phyloP scores from a whole-genome alignment of 1,284 basidiomycete species.

The Ganoderma boninense region DNA sequence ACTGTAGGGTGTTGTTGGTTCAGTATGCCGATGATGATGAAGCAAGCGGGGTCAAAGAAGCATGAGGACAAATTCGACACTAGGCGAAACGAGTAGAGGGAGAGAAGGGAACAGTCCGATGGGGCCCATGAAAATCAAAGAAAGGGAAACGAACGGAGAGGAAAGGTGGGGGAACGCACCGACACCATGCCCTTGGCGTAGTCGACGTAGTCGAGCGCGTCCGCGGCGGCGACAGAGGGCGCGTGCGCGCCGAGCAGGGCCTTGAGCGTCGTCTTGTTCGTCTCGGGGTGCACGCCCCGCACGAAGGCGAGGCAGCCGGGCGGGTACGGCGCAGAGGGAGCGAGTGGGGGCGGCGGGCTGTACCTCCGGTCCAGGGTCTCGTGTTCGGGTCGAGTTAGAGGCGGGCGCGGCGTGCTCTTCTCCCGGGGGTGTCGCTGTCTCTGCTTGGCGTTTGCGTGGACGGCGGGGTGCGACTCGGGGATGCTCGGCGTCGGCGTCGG shows the following conservation, averaged over 20 bases:
- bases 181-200: constrained; percentile 79
- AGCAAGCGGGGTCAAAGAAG: too few species aligned
- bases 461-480: too few species aligned
- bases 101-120: too few species aligned
- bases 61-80: too few species aligned
- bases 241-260: constrained; percentile 57
- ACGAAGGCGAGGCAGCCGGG: constrained; percentile 72
- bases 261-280: constrained; percentile 81
- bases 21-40: too few species aligned
- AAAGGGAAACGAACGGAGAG: constrained; percentile 49
- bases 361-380: too few species aligned
- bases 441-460: neutral
- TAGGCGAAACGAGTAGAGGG: too few species aligned
- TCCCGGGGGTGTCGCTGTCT: neutral
- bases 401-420: neutral
- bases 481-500: constrained; percentile 38
- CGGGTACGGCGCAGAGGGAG: constrained; percentile 58
- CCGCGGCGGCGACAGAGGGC: constrained; percentile 36
- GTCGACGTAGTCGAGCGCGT: constrained; percentile 74
- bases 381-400: neutral
- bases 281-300: constrained; percentile 72
- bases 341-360: constrained; percentile 11
- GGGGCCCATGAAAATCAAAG: neutral
- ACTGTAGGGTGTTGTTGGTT: too few species aligned
- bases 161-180: constrained; percentile 48